Conservation (phyloP, 148 eudicot species). For the Rhododendron kiyosumense region DNA sequence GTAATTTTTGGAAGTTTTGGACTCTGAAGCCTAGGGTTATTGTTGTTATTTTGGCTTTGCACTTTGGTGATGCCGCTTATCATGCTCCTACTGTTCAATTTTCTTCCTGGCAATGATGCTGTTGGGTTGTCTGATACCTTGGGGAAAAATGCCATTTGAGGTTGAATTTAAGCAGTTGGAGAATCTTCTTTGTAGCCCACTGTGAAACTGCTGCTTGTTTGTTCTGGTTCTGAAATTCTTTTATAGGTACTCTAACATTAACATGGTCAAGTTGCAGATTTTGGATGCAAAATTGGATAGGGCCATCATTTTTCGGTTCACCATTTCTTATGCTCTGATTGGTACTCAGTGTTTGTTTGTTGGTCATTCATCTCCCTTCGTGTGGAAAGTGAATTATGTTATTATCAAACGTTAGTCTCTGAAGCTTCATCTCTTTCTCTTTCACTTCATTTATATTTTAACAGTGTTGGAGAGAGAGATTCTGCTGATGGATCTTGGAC, state of each 20-base stretch:
- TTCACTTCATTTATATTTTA: conserved; percentile 14
- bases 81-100: not conserved
- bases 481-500: conserved; percentile 58
- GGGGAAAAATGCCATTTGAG: not conserved
- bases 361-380: not conserved
- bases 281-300: conserved; percentile 94
- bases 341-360: conserved; percentile 13
- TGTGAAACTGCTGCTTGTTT: not conserved
- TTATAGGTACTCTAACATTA: not conserved
- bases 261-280: conserved; percentile 47
- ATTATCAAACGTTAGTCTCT: too few relatives aligned
- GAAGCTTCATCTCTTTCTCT: too few relatives aligned
- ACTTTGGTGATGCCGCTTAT: not conserved
- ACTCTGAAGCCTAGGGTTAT: not conserved
- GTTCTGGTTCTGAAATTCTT: not conserved
- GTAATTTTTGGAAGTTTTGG: not conserved
- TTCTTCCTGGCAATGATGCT: not conserved
- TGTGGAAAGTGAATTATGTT: not conserved
- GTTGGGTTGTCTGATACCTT: not conserved
- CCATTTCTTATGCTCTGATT: conserved; percentile 71
- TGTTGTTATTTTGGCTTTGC: not conserved
- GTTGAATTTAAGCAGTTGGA: not conserved
- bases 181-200: not conserved
- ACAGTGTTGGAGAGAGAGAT: conserved; percentile 54
- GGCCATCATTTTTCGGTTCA: conserved; percentile 61